Percentiles rank a stretch among this genome's conserved stretches.
Conservation (phyloP, 2,329 filamentous ascomycete species). For the Amesomyces nigricolor region DNA sequence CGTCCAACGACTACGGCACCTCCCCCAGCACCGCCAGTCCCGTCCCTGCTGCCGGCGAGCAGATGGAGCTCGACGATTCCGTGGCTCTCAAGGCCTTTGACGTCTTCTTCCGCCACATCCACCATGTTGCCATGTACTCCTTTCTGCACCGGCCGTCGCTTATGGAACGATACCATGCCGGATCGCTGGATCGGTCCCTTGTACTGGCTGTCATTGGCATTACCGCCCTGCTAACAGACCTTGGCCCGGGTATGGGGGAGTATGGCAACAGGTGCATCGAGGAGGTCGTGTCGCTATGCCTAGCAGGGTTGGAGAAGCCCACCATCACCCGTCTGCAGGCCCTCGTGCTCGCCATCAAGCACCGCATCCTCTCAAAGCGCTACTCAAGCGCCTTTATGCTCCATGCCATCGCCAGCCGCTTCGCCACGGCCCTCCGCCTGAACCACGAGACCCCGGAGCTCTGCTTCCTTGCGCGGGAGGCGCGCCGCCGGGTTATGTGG, state of each 20-base stretch:
- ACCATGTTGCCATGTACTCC: slow-evolving; percentile 54
- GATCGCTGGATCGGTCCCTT: slow-evolving; percentile 50
- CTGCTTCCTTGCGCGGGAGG: slow-evolving; percentile 41
- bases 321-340: slow-evolving; percentile 51
- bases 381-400: slow-evolving; percentile 46
- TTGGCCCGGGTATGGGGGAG: slow-evolving; percentile 46
- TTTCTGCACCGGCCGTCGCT: slow-evolving; percentile 55
- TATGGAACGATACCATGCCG: slow-evolving; percentile 53
- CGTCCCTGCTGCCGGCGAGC: slow-evolving; percentile 24
- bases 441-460: slow-evolving; percentile 44
- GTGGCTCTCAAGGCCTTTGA: slow-evolving; percentile 49
- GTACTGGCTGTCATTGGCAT: slow-evolving; percentile 51
- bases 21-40: slow-evolving; percentile 24
- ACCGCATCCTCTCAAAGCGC: slow-evolving; percentile 41
- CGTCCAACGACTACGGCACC: slow-evolving; percentile 27
- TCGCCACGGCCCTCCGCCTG: slow-evolving; percentile 44
- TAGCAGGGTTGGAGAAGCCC: slow-evolving; percentile 49
- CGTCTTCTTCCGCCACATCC: slow-evolving; percentile 53
- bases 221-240: slow-evolving; percentile 50
- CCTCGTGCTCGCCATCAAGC: slow-evolving; percentile 43
- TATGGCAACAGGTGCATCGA: slow-evolving; percentile 51
- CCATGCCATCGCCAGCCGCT: slow-evolving; percentile 41
- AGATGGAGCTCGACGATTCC: slow-evolving; percentile 41
- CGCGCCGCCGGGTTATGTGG: slow-evolving; percentile 44
- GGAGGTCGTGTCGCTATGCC: slow-evolving; percentile 48